phyloP scores from a whole-genome alignment of 176 grass and related monocot species.

The Secale cereale region DNA sequence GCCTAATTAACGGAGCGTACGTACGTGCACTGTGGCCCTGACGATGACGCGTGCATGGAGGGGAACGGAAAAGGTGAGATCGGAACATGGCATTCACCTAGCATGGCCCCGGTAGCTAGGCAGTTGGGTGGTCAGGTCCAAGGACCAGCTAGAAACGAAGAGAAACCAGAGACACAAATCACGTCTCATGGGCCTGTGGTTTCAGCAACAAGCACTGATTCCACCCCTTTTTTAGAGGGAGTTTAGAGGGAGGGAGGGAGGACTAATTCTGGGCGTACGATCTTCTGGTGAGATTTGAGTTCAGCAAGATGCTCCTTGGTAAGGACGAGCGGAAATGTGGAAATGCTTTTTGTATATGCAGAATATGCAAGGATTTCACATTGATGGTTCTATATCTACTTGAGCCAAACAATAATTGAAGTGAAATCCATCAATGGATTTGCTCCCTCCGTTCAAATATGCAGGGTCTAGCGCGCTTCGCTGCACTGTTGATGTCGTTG shows the following conservation, averaged over 20 bases:
- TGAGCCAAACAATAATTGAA: too few species aligned
- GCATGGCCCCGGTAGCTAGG: background rate
- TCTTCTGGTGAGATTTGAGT: background rate
- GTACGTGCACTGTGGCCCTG: background rate
- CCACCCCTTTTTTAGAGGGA: background rate
- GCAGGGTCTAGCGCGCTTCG: too few species aligned
- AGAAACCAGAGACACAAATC: background rate
- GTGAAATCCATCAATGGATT: too few species aligned
- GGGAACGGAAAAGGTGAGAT: background rate
- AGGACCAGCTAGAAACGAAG: background rate
- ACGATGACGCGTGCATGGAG: background rate
- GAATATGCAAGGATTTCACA: background rate
- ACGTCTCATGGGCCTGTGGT: background rate
- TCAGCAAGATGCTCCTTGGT: background rate
- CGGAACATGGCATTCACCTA: background rate
- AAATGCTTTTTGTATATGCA: background rate
- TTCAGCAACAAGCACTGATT: background rate
- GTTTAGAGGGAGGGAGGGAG: too few species aligned
- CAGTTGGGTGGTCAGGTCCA: slow-evolving; percentile 11
- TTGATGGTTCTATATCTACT: too few species aligned
- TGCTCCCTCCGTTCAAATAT: too few species aligned
- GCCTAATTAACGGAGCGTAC: background rate
- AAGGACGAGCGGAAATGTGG: too few species aligned
- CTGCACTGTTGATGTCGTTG: too few species aligned
- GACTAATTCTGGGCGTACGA: background rate